Conservation (phyloP, 2,329 filamentous ascomycete genomes). For the Curvularia verruculosa region DNA sequence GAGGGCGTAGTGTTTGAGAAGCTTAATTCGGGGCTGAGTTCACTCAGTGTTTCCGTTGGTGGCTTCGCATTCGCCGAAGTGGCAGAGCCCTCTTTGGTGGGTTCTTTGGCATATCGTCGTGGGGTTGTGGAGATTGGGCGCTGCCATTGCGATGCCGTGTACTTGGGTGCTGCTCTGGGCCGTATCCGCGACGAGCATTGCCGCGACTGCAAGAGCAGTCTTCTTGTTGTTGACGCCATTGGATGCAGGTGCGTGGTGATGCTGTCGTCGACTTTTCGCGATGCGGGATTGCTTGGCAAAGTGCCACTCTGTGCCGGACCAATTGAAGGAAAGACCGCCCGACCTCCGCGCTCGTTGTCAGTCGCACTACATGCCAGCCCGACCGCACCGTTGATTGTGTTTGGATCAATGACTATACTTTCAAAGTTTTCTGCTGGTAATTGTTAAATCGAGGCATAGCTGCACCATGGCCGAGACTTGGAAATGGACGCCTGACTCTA, state of each 20-base stretch:
- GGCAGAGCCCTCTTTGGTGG: conserved; percentile 23
- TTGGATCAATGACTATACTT: neutral
- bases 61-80: conserved; percentile 13
- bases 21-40: conserved; percentile 8
- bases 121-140: conserved; percentile 42
- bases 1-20: conserved; percentile 4
- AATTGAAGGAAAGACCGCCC: conserved; percentile 26
- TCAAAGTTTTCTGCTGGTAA: neutral
- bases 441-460: neutral
- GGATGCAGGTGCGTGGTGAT: conserved; percentile 22
- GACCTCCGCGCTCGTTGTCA: conserved; percentile 29
- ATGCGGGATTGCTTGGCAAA: conserved; percentile 35
- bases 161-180: conserved; percentile 21
- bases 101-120: conserved; percentile 22
- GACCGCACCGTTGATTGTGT: neutral
- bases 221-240: conserved; percentile 47
- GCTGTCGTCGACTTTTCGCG: conserved; percentile 42
- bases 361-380: neutral
- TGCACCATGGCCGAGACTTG: conserved; percentile 26
- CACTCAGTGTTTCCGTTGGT: conserved; percentile 13
- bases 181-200: conserved; percentile 36
- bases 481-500: conserved; percentile 36
- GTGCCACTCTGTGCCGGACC: conserved; percentile 27
- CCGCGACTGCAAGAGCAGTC: conserved; percentile 40
- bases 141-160: conserved; percentile 38